Base-by-base conservation (phyloP, 2,329 filamentous ascomycete genomes). In the Pseudonectria buxi region DNA sequence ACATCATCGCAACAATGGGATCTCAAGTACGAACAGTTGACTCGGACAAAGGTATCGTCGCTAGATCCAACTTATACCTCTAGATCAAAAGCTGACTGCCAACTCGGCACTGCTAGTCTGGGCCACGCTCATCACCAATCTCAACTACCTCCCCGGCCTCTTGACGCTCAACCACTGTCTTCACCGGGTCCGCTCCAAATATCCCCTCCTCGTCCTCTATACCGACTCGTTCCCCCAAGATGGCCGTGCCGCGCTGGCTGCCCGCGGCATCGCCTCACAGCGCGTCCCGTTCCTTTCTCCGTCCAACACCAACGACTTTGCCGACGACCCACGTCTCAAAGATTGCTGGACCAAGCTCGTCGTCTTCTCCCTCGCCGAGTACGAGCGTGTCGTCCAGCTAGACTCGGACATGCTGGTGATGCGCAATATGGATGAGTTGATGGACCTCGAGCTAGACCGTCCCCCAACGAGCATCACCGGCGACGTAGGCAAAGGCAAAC, bases 281-380 rank as follows among this genome's bases (percentile, higher is more conserved):
- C 73, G 70, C 49, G 77, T 92, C 50, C 73, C 78, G 30, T 83
- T 83, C 58, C 72, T 94, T 28, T 67, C 83, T 9, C 85, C 86
- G 3, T 71, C 71, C 7, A 59, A 68, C 24, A 79, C 78, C 40
- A 63, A 61, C 42, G 78, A 83, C 62, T 92, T 79, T 65, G 72
- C 67, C 51, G 74, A 82, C 43, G 86, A 92, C 59, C 78, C 81
- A 35, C 80, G 86, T 47, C 94, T 94, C 71, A 81, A 85, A 62
- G 85, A 92, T 60, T 86, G 82, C 69, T 94, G 86, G 85, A 83
- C 73, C 60, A 94, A 94, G 63, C 74, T 94, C 27, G 76, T 79
- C 10, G 78, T 82, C 6, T 94, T 90, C 58, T 77, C 74, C 22
- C 69, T 94, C 18, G 69, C 70, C 22, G 77, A 87, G 56, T 94